Base-by-base conservation (phyloP, 129 eudicot genomes). In the Escallonia herrerae region DNA sequence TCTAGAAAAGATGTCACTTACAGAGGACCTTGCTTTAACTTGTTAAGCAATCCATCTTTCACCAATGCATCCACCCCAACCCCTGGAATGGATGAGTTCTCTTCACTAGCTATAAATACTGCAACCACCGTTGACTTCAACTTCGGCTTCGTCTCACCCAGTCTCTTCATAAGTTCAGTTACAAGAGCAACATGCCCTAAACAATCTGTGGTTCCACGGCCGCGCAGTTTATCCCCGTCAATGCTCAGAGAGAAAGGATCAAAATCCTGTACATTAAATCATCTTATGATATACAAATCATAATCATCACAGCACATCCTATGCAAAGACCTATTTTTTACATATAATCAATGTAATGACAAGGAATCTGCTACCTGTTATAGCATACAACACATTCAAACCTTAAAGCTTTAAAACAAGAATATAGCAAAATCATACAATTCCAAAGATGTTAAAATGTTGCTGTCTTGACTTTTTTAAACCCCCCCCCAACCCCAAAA, bases 171-270 rank as follows among this genome's bases (percentile, higher is more conserved):
- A 41, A 91, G 83, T 72, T 91, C 97, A 43, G 97, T 76, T 42
- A 91, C 90, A 66, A 91, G 88, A 8, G 97, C 97, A 74, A 91
- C 97, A 74, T 91, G 97, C 33, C 97, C 97, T 63, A 91, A 83
- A 74, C 97, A 91, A 72, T 91, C 97, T 14, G 97, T 91, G 7
- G 97, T 91, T 52, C 97, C 97, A 68, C 97, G 96, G 13, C 96
- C 97, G 41, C 74, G 77, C 71, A 91, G 97, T 65, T 87, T 83
- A 72, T 91, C 97, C 54, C 96, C 97, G 56, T 91, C 96, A 52
- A 88, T 81, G 83, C 84, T 79, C 86, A 91, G 41, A 45, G 86
- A 76, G 65, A 91, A 91, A 52, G 97, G 97, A 77, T 91, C 97
- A 75, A 91, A 91, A 54, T 85, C 94, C 97, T 90, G 77, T 22